Base-by-base conservation (phyloP, 345 rosid species). In the Bruguiera parviflora region DNA sequence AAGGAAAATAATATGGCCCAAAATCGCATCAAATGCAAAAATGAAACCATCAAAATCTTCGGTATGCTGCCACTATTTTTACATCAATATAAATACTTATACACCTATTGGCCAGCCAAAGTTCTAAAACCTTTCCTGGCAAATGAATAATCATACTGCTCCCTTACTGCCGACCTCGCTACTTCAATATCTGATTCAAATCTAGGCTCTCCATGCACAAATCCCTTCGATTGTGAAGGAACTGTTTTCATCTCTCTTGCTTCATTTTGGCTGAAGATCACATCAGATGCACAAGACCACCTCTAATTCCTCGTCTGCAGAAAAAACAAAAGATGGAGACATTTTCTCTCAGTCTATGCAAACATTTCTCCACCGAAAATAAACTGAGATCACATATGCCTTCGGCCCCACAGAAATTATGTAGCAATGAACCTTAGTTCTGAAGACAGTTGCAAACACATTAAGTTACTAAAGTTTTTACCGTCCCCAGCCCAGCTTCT, bases 41-140 rank as follows among this genome's bases (percentile, higher is more conserved):
- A 33, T 32, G 43, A 61, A 39, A 52, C 32, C 67, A 27, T 62
- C 53, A 70, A 63, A 71, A 31, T 55, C 24, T 53, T 61, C 25
- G 53, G 10, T 20, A 52, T 31, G 55, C 22, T 2, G 25, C 29
- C 32, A 19, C 39, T 1, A 11, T 21, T 35, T 8, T 35, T 0
- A 52, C 19, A 62, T 59, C 18, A 31, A 29, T 16, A 43, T 21
- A 39, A 39, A 24, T 39, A 55, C 29, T 64, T 68, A 37, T 56
- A 56, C 62, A 39, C 27, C 46, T 27, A 56, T 39, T 21, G 56
- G 31, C 22, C 9, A 71, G 43, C 13, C 43, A 28, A 57, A 35
- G 29, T 29, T 13, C 64, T 59, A 6, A 29, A 53, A 39, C 22
- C 20, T 2, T 19, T 47, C 16, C 5, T 33, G 52, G 61, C 37